Base-by-base conservation (phyloP, 805 yeast species). In the Saturnispora hagleri region DNA sequence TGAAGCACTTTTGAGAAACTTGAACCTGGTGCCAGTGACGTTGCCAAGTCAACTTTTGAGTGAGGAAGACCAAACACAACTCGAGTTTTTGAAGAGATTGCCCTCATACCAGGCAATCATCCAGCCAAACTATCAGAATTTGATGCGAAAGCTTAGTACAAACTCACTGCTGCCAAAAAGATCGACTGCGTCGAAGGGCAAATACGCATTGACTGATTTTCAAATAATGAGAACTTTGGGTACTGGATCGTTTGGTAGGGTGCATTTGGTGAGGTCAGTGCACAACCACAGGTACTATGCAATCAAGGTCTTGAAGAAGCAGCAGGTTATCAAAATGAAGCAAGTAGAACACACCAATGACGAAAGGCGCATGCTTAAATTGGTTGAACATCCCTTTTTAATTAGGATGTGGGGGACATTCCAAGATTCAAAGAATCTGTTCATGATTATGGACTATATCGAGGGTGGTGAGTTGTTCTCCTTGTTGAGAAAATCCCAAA, bases 381-480 rank as follows among this genome's bases (percentile, higher is more conserved):
- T 77, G 51, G 79, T 79, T 12, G 80, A 79, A 56, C 84, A 79
- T 59, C 84, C 84, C 6, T 79, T 79, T 55, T 69, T 79, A 56
- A 79, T 77, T 55, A 62, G 83, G 52, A 78, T 79, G 82, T 79
- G 84, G 84, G 84, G 84, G n/a, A 79, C 83, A 5, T 79, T 75
- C 59, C 83, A 79, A 62, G 84, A 79, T 59, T 69, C 78, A 38
- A 72, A 71, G 57, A 77, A 77, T 57, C 65, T 79, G 52, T 79
- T 79, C 56, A 78, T 79, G 83, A 76, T 79, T 36, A 79, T 79
- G 84, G 84, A 79, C 60, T 79, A 78, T 64, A 78, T 79, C 59
- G 84, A 79, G 63, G 84, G 84, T 24, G 84, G 84, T 26, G 84
- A 79, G 63, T 69, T 79, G 48, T 79, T 79, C 57, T 74, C 80